A percentile compares a stretch with the other conserved stretches of the same genome.
These are phyloP conservation scores for Rhizoctonia solani DNA, from an alignment of 1,284 basidiomycete genomes.

Conservation along the genomic window DNA sequence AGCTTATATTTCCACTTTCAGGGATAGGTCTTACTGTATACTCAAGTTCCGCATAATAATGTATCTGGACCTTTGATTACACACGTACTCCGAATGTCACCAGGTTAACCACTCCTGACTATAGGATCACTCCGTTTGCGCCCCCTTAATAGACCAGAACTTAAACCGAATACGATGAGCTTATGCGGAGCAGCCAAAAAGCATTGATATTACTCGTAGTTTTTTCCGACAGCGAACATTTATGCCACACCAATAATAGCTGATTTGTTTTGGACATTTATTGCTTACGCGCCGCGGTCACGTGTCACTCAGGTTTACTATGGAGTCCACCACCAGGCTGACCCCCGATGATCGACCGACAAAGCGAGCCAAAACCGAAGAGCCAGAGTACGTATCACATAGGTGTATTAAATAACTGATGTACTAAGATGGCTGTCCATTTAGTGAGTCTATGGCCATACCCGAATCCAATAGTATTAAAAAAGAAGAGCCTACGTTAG, in stretches of 20 bases:
- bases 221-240: too few species aligned
- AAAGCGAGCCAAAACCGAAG: constrained; percentile 37
- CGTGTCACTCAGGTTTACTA: not conserved
- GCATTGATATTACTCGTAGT: too few species aligned
- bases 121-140: too few species aligned
- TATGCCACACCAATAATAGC: not conserved
- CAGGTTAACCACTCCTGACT: too few species aligned
- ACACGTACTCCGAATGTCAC: too few species aligned
- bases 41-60: too few species aligned
- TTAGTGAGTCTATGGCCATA: constrained; percentile 29
- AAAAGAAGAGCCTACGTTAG: constrained; percentile 53
- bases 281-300: not conserved
- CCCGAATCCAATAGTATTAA: constrained; percentile 55
- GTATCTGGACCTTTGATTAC: too few species aligned
- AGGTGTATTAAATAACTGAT: not conserved
- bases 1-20: too few species aligned
- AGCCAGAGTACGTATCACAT: constrained; percentile 13
- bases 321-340: not conserved
- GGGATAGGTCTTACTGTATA: too few species aligned
- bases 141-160: too few species aligned
- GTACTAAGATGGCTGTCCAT: not conserved
- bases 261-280: not conserved
- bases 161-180: too few species aligned
- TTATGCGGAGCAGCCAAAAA: too few species aligned
- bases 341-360: constrained; percentile 26